Evolutionary conservation across 805 yeast genomes (phyloP), one percentile per base, ranked within the genome.

Genomic region (Candida anglica): DNA sequence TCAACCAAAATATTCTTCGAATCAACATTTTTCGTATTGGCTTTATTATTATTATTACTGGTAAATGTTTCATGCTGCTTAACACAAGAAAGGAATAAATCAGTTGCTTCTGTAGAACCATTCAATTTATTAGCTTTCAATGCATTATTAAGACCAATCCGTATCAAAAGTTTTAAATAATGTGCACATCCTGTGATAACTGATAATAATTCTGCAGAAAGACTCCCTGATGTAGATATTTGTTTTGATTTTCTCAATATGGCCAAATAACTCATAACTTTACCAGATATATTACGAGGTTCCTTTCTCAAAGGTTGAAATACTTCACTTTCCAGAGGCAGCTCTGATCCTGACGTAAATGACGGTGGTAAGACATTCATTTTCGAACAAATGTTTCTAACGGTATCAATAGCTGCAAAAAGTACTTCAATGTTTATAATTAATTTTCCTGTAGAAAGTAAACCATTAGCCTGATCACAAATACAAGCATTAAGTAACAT

Each of bases 111-210:
- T 0, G 81, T 73, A 6, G 83, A 71, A 20, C 75, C 76, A 6
- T 73, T 64, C 3, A 69, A 48, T 44, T 73, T 75, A 54, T 85
- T 84, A 36, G 73, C 66, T 36, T 74, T 79, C n/a, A 93, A 64
- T 0, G 96, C 86, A 44, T 79, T 78, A 38, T 78, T 74, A 27
- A 93, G 70, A 0, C 96, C 93, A 49, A 78, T 77, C 42, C 97
- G 69, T 4, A 91, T 83, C 15, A 93, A 64, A 5, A 91, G 68
- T 56, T 93, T 93, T 48, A 93, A 67, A 57, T 88, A 91, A 54
- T 93, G 98, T 0, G 98, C 97, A 46, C 91, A 66, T 0, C 94
- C 88, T 1, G 96, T 86, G 4, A 89, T 89, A 8, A 89, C 77
- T 0, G 91, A 77, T 44, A 93, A 70, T 25, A 91, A 53, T 35